phyloP scores from a whole-genome alignment of 1,284 basidiomycete genomes.

The Trametes versicolor region DNA sequence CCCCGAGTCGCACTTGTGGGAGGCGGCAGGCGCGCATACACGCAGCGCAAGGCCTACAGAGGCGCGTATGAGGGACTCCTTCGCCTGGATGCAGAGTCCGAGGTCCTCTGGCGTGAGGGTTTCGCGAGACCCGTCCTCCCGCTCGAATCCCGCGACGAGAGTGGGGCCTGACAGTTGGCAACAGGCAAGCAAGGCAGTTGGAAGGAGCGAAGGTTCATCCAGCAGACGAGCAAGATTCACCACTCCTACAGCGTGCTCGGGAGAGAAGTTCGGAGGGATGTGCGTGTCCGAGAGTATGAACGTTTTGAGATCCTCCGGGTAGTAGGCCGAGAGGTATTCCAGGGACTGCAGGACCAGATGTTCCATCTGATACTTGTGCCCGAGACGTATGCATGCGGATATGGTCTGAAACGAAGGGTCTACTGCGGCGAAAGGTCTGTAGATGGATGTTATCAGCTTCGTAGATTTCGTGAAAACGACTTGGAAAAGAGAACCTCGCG shows the following conservation, averaged over 20 bases:
- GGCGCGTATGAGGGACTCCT: no score
- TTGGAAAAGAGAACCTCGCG: not conserved
- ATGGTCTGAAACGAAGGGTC: not conserved
- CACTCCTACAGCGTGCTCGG: constrained; percentile 3
- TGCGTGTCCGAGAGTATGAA: not conserved
- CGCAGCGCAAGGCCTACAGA: no score
- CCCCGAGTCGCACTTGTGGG: no score
- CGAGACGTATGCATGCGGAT: not conserved
- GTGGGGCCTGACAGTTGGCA: not conserved
- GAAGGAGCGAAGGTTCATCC: not conserved
- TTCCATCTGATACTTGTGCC: constrained; percentile 11
- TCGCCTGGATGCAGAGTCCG: no score
- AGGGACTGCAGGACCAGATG: not conserved
- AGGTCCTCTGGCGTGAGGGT: no score
- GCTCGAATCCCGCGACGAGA: constrained; percentile 11
- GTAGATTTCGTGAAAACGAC: no score
- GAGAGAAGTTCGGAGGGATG: not conserved
- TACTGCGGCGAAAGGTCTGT: constrained; percentile 1
- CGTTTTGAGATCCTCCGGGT: not conserved
- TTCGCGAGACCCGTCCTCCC: constrained; percentile 11
- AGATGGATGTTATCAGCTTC: not conserved
- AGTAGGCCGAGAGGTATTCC: not conserved
- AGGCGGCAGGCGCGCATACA: no score
- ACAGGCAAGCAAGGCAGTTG: not conserved
- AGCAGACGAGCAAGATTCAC: constrained; percentile 10